These are phyloP conservation scores for Cryomyces minteri DNA, from an alignment of 495 filamentous ascomycete species.

Conservation along the genomic window DNA sequence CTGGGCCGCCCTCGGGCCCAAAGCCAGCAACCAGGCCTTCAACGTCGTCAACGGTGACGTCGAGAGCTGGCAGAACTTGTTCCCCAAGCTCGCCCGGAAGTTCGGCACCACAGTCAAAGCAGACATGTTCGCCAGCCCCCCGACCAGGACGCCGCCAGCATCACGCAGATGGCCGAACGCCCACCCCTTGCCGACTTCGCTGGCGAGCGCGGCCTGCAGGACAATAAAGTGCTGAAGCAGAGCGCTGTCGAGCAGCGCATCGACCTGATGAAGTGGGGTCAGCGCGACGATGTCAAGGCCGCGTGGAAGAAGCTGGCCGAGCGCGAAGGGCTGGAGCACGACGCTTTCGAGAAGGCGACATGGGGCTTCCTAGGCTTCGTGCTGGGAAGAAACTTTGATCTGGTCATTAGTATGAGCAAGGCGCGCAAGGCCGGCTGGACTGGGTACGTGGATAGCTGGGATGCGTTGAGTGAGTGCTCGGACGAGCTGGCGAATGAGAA, in stretches of 20 bases:
- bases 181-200: slow-evolving; percentile 27
- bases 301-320: slow-evolving; percentile 27
- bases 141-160: slow-evolving; percentile 3
- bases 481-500: slow-evolving; percentile 25
- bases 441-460: slow-evolving; percentile 34
- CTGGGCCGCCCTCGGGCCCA: slow-evolving; percentile 29
- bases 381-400: slow-evolving; percentile 29
- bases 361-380: slow-evolving; percentile 34
- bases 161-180: slow-evolving; percentile 10
- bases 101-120: slow-evolving; percentile 27
- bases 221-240: slow-evolving; percentile 8
- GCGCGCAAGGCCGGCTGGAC: slow-evolving; percentile 32
- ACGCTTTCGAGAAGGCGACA: slow-evolving; percentile 34
- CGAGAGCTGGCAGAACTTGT: slow-evolving; percentile 34
- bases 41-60: slow-evolving; percentile 37
- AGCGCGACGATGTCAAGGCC: slow-evolving; percentile 29
- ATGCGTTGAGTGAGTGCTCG: slow-evolving; percentile 27
- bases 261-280: slow-evolving; percentile 32
- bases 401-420: slow-evolving; percentile 37
- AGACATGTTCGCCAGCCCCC: slow-evolving; percentile 23
- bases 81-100: slow-evolving; percentile 30
- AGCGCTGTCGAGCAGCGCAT: slow-evolving; percentile 26
- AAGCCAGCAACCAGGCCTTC: slow-evolving; percentile 30
- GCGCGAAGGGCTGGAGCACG: slow-evolving; percentile 27
- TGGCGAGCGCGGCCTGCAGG: slow-evolving; percentile 21